These are phyloP conservation scores for Ammopiptanthus mongolicus DNA, from an alignment of 306 rosid species.

Conservation along the genomic window DNA sequence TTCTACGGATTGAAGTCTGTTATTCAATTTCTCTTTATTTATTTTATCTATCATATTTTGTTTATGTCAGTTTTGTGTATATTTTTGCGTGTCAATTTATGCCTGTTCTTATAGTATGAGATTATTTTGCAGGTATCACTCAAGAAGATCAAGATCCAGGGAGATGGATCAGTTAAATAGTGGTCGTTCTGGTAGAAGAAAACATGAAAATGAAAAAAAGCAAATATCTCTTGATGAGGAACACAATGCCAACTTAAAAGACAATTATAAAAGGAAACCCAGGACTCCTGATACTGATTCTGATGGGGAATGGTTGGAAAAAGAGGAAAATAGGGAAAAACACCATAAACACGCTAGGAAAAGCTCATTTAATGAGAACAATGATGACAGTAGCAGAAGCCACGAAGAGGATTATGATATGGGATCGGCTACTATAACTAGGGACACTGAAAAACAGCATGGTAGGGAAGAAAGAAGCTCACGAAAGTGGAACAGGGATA, in stretches of 20 bases:
- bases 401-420: constrained; percentile 36
- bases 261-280: constrained; percentile 29
- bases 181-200: constrained; percentile 41
- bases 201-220: constrained; percentile 25
- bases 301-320: constrained; percentile 38
- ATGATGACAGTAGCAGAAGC: constrained; percentile 22
- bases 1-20: constrained; percentile 9
- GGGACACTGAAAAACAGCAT: constrained; percentile 21
- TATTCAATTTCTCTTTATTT: background rate
- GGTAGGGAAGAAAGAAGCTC: constrained; percentile 36
- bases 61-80: background rate
- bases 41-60: background rate
- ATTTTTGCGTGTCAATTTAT: constrained; percentile 1
- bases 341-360: constrained; percentile 14
- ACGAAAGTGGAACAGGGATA: constrained; percentile 19
- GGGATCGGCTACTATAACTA: constrained; percentile 21
- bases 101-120: constrained; percentile 5
- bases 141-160: constrained; percentile 56
- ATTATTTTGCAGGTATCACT: constrained; percentile 39
- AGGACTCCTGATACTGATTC: constrained; percentile 37
- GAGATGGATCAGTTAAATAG: constrained; percentile 34
- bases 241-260: constrained; percentile 17
- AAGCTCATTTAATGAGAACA: constrained; percentile 22
- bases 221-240: constrained; percentile 33
- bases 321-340: constrained; percentile 27